Evolutionary conservation across 768 basidiomycete species (phyloP), one percentile per base, ranked within the genome.

Genomic region (Suillus ampliporus): DNA sequence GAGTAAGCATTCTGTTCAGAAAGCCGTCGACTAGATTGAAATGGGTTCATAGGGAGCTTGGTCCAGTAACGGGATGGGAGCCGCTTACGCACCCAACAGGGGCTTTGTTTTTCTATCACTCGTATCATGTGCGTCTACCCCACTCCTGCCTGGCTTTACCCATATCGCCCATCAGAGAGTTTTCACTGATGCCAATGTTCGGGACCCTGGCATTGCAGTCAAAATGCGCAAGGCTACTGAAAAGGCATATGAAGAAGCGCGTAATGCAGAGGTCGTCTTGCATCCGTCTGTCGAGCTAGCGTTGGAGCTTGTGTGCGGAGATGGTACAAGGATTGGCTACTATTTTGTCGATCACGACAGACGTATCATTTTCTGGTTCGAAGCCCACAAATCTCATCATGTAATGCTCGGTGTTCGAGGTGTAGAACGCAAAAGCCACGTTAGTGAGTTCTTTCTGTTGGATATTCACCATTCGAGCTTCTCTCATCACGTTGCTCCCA

Each of bases 41-140:
- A 46, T 44, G n/a, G 10, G 10, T 11, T 44, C 46, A 13, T 23
- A 46, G 46, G 46, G 46, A 46, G 46, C 46, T 46, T 23, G 46
- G 5, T 46, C 21, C 14, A 13, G 21, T 46, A 14, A 21, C 5
- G 23, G 46, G 46, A 2, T 46, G 46, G 46, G 46, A 46, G 46
- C 21, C 46, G 21, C 46, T 46, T 21, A 46, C 46, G 46, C 86
- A 87, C 68, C 85, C 86, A 0, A 85, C 87, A 72, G 87, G 87
- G 4, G 79, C 78, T 14, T 74, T 80, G n/a, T 87, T 86, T 67
- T 87, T 84, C 62, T 79, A 76, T 64, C 74, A 85, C 52, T 23
- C 62, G 47, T 64, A 71, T 11, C 78, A 79, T 71, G 86, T 84
- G 47, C 0, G 75, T 58, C 34, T 9, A 2, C 21, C 14, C 21